Evolutionary conservation across 2,329 filamentous ascomycete species (phyloP).

Genomic region (Ophiostoma tasmaniense): DNA sequence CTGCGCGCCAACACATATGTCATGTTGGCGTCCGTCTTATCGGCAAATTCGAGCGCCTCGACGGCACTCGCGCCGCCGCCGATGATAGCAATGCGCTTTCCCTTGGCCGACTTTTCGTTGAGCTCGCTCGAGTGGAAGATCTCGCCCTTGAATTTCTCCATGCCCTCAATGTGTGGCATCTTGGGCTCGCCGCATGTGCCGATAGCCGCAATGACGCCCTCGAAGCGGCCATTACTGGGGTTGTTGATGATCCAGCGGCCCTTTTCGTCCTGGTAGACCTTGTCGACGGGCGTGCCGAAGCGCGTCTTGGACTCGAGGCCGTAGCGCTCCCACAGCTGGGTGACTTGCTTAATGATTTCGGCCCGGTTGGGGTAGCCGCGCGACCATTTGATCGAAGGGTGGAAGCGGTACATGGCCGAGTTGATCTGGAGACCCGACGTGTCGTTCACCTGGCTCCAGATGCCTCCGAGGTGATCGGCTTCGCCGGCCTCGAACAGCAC

Average conservation of each 20-base stretch:
- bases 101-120: slow-evolving; percentile 61
- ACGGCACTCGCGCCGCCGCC: slow-evolving; percentile 75
- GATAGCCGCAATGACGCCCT: slow-evolving; percentile 68
- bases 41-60: slow-evolving; percentile 73
- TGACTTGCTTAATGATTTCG: slow-evolving; percentile 66
- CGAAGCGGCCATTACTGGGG: slow-evolving; percentile 60
- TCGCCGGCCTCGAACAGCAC: slow-evolving; percentile 66
- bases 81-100: slow-evolving; percentile 67
- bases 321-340: slow-evolving; percentile 66
- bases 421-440: slow-evolving; percentile 46
- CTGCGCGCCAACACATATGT: slow-evolving; percentile 66
- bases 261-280: slow-evolving; percentile 44
- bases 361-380: slow-evolving; percentile 68
- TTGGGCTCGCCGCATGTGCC: slow-evolving; percentile 73
- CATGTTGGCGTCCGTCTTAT: slow-evolving; percentile 55
- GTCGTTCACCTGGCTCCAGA: slow-evolving; percentile 57
- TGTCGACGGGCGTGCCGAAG: slow-evolving; percentile 62
- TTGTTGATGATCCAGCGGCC: slow-evolving; percentile 69
- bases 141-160: slow-evolving; percentile 61
- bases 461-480: slow-evolving; percentile 61
- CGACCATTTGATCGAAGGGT: slow-evolving; percentile 67
- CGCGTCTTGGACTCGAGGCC: slow-evolving; percentile 60
- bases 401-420: slow-evolving; percentile 80
- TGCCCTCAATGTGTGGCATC: slow-evolving; percentile 60
- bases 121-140: slow-evolving; percentile 69